Conservation (phyloP, 352 stramenopile genomes). For the Phytophthora cajani region DNA sequence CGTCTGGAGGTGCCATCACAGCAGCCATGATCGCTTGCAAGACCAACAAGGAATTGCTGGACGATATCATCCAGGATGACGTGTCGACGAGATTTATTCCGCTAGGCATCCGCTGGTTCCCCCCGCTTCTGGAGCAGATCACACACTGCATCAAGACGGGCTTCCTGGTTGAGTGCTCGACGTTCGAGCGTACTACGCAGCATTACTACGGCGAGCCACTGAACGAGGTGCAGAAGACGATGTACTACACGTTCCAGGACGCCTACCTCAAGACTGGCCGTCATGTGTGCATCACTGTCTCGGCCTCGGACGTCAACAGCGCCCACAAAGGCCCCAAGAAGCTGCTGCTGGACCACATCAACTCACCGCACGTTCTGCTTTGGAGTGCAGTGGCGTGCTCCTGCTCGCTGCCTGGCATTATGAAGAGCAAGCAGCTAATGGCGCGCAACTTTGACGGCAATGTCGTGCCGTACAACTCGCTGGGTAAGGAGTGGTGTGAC, state of each 20-base stretch:
- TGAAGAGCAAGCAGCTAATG: conserved; percentile 91
- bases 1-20: conserved; percentile 92
- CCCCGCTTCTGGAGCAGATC: conserved; percentile 85
- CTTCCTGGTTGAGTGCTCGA: conserved; percentile 88
- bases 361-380: conserved; percentile 92
- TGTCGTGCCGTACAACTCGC: conserved; percentile 91
- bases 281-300: conserved; percentile 95
- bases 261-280: conserved; percentile 93
- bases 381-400: conserved; percentile 91
- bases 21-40: conserved; percentile 89
- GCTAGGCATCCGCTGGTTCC: conserved; percentile 81
- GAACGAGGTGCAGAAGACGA: conserved; percentile 47
- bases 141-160: conserved; percentile 91
- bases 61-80: conserved; percentile 62
- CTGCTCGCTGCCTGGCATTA: conserved; percentile 93
- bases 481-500: conserved; percentile 95
- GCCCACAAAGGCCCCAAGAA: conserved; percentile 77
- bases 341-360: conserved; percentile 94
- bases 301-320: conserved; percentile 89
- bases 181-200: conserved; percentile 86
- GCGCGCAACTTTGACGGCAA: conserved; percentile 82
- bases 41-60: conserved; percentile 86
- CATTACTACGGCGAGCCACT: conserved; percentile 92
- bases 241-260: conserved; percentile 94
- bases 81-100: conserved; percentile 65